phyloP scores from a whole-genome alignment of 345 rosid genomes.

The Erodium maritimum region DNA sequence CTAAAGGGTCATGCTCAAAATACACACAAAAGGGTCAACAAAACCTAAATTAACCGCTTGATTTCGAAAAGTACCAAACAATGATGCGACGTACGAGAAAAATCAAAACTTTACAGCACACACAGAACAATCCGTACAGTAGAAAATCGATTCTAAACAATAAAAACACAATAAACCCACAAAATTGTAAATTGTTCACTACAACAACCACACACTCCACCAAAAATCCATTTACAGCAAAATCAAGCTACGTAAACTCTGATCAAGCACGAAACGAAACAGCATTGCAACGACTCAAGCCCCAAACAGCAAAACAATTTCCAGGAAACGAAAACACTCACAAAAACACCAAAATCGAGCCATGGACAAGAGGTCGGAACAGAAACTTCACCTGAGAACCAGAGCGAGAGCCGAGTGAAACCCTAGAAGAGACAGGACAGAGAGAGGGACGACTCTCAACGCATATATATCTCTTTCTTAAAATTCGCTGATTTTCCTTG shows the following conservation, averaged over 20 bases:
- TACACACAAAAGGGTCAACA: background rate
- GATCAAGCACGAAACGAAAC: background rate
- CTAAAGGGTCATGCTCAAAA: no score
- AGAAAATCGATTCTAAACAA: no score
- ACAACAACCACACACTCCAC: no score
- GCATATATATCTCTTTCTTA: background rate
- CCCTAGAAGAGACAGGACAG: background rate
- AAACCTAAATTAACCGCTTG: background rate
- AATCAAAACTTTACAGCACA: background rate
- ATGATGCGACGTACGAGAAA: background rate
- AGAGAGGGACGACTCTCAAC: background rate
- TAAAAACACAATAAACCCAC: no score
- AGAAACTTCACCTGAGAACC: background rate
- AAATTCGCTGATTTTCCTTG: background rate
- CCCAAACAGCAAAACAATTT: background rate
- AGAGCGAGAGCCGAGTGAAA: background rate
- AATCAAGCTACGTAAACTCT: background rate
- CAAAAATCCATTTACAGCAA: background rate
- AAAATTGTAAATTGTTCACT: no score
- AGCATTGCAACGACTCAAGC: background rate
- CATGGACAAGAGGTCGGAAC: slow-evolving; percentile 24
- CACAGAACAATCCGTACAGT: no score
- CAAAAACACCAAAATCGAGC: background rate
- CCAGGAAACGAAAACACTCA: slow-evolving; percentile 20
- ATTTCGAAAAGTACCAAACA: no score